Base-by-base conservation (phyloP, 2,329 filamentous ascomycete species). In the Nothophoma quercina region DNA sequence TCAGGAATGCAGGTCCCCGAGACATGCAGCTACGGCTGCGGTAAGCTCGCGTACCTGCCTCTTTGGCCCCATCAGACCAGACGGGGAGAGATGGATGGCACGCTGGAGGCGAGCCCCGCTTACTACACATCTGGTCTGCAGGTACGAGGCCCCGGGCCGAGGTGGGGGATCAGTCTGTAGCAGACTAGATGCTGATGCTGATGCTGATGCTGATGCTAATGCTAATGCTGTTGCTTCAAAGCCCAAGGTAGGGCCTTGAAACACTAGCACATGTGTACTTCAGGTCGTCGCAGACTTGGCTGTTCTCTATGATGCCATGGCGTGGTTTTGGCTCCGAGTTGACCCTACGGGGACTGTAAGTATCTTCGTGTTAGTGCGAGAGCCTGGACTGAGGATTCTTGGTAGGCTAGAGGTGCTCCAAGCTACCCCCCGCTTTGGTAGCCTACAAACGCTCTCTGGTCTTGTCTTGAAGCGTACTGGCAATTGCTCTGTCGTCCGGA, bases 111-210 rank as follows among this genome's bases (percentile, higher is more conserved):
- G 28, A 3, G 19, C 9, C 26, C 5, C 3, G 21, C 43, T 32
- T 30, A 47, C n/a, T 9, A n/a, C n/a, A n/a, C n/a, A n/a, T 9
- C 15, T 32, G 25, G 39, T 15, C 39, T 42, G 38, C 25, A n/a
- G 32, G 19, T 36, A 43, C 32, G 39, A 50, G 45, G 15, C 46
- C 32, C 38, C 46, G 46, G 46, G 32, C 38, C 46, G 38, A 50
- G 38, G 2, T 1, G 12, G 15, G 30, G 15, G n/a, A 9, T 26
- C 28, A 26, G 12, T n/a, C 36, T 23, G 29, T 10, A 22, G 28
- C 19, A 40, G 30, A 4, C 16, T 21, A 5, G n/a, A 6, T 19
- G 22, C 21, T 38, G 33, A 18, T 12, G 26, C 43, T 46, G n/a
- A 4, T 39, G 33, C 21, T 38, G 33, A 18, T 12, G 26, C 43